Evolutionary conservation across 257 asterid genomes (phyloP), one percentile per base, ranked within the genome.

Genomic region (Solanum habrochaites): DNA sequence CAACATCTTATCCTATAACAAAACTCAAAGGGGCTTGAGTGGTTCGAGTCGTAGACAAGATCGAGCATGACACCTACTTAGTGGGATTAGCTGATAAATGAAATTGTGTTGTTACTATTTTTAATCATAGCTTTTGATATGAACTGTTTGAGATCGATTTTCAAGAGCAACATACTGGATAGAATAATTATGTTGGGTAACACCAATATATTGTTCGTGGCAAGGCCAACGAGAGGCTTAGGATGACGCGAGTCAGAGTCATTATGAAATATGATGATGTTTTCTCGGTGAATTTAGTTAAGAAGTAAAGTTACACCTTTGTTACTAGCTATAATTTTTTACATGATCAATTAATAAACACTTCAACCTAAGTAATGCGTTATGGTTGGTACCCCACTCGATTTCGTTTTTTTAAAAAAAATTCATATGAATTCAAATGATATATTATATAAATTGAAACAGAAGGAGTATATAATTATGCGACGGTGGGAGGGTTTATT

Each of bases 191-290:
- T 6, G 2, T 27, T 66, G 11, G 6, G 5, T 29, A 29, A 29
- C 21, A 14, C 12, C 74, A 67, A 1, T 7, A 27, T 67, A 69
- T 4, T 29, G 2, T 11, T 0, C 0, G 7, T 67, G 37, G 37
- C 5, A 6, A 67, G 11, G 73, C 37, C 73, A 6, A 27, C 0
- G 35, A 64, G 35, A 32, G 18, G 20, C 18, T 3, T 12, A 10
- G 20, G 5, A 3, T 25, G 35, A 3, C 4, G 2, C 0, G 20
- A 13, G 1, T 25, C 39, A 18, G 1, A 14, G 21, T 7, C 40
- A 14, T 69, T 4, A 3, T 69, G 16, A 39, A 69, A 69, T 6
- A 69, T 3, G 40, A 3, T 1, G 64, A 20, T 52, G 0, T 18
- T n/a, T 60, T 47, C 6, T 52, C 16, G 7, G 8, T 49, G 1